Conservation (phyloP, 257 asterid genomes). For the Forsythia suspensa region DNA sequence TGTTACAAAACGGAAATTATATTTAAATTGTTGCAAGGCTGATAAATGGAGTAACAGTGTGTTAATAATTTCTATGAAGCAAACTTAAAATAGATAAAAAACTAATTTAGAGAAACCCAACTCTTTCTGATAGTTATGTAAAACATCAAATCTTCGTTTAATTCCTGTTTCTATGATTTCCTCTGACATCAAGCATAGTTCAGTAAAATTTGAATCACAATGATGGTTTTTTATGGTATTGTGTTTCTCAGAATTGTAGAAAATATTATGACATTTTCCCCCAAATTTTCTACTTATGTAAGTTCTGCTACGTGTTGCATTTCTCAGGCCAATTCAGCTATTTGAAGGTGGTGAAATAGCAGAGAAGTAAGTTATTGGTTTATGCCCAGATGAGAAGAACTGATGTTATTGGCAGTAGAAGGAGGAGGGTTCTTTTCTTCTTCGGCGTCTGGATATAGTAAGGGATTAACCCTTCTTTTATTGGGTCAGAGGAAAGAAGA, state of each 20-base stretch:
- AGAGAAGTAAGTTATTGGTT: constrained; percentile 25
- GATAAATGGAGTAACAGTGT: neutral
- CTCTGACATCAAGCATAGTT: neutral
- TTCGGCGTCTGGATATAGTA: constrained; percentile 97
- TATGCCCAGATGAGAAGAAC: constrained; percentile 86
- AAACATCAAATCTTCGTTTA: neutral
- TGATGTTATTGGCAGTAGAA: constrained; percentile 97
- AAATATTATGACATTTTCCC: neutral
- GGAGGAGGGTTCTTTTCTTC: constrained; percentile 99
- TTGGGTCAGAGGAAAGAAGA: constrained; percentile 87
- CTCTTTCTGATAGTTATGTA: neutral
- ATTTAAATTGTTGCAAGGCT: neutral
- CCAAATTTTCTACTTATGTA: neutral
- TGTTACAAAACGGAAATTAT: neutral
- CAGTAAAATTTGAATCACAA: neutral
- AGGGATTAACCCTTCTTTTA: constrained; percentile 90
- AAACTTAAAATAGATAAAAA: neutral
- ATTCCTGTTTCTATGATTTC: neutral
- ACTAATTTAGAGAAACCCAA: neutral
- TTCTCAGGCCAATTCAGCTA: neutral
- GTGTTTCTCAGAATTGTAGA: neutral
- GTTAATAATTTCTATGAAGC: neutral
- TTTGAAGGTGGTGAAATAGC: neutral
- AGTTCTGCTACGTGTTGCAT: neutral
- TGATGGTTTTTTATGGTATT: neutral